A percentile compares a stretch with the other conserved stretches of the same genome.
Conservation (phyloP, 805 yeast genomes). For the Metschnikowia continentalis region DNA sequence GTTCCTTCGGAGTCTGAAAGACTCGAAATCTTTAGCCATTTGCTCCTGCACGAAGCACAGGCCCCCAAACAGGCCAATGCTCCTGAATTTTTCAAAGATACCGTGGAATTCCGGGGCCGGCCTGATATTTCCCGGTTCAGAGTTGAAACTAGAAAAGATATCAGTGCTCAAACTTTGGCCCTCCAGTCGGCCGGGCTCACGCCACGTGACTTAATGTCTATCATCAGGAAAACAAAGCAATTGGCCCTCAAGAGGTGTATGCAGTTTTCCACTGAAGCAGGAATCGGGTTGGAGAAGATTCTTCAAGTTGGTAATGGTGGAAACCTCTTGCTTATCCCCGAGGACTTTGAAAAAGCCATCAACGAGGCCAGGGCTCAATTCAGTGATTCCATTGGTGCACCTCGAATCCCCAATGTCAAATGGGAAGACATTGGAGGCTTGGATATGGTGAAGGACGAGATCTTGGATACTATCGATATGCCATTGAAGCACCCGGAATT, state of each 20-base stretch:
- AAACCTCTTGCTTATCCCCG: slow-evolving; percentile 46
- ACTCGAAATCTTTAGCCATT: slow-evolving; percentile 51
- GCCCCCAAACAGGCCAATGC: slow-evolving; percentile 6
- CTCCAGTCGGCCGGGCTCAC: slow-evolving; percentile 90
- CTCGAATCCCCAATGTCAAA: slow-evolving; percentile 86
- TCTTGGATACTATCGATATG: slow-evolving; percentile 92
- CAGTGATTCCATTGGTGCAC: slow-evolving; percentile 95
- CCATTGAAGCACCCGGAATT: slow-evolving; percentile 91
- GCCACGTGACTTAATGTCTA: slow-evolving; percentile 73
- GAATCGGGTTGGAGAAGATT: slow-evolving; percentile 23
- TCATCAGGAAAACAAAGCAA: slow-evolving; percentile 60
- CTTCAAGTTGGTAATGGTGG: slow-evolving; percentile 55
- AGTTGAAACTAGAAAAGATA: slow-evolving; percentile 30
- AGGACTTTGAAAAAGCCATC: slow-evolving; percentile 66
- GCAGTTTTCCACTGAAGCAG: slow-evolving; percentile 24
- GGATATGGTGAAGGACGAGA: slow-evolving; percentile 85
- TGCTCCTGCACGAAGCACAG: slow-evolving; percentile 28
- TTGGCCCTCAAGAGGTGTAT: slow-evolving; percentile 50
- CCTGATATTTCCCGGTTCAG: slow-evolving; percentile 17
- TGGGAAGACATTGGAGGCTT: slow-evolving; percentile 99
- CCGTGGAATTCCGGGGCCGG: slow-evolving; percentile 16
- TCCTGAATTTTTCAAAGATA: slow-evolving; percentile 20
- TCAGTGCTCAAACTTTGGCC: slow-evolving; percentile 57
- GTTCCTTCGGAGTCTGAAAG: slow-evolving; percentile 84
- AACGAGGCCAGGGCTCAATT: slow-evolving; percentile 80